Evolutionary conservation across 257 asterid species (phyloP), one percentile per base, ranked within the genome.

Genomic region (Cinchona pubescens): DNA sequence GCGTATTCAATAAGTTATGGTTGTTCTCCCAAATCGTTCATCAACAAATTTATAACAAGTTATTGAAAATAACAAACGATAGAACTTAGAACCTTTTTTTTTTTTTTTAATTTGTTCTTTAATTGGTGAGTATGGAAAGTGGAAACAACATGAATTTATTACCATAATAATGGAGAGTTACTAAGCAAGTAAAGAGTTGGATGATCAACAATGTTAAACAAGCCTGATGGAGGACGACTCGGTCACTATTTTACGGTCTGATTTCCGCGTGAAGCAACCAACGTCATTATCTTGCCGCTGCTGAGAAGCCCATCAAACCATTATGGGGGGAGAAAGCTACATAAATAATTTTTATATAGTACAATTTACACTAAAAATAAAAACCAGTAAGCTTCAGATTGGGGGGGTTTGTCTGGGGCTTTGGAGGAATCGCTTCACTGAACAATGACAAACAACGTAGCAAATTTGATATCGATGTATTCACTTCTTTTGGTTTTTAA

Each of bases 401-500:
- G 27, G 27, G 27, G 42, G 48, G 3, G 21, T 3, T 11, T 46
- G 63, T 67, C 58, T 14, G 59, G 5, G 55, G 32, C 85, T 58
- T 82, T 58, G 85, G 42, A 58, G 42, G 30, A 75, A 79, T 67
- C 83, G 78, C 48, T 30, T 58, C 45, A 21, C 59, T 37, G 62
- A 49, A 5, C 76, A 27, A 12, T 59, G 35, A 76, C 85, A 75
- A 18, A 71, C 34, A 18, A 71, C 34, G 43, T 46, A 3, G 40
- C 48, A 30, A 15, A 61, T 63, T 38, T n/a, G 15, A 40, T 0
- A 43, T 74, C 67, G 29, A 27, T 49, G 23, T 67, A 68, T 35
- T 68, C 70, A 42, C 40, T 40, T 34, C 37, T 45, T 35, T 48
- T 49, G 48, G 74, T 32, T 27, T n/a, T 59, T 79, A 69, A 43